These are phyloP conservation scores for Nymphaea thermarum DNA, from an alignment of 164 flowering plant species.

Conservation along the genomic window DNA sequence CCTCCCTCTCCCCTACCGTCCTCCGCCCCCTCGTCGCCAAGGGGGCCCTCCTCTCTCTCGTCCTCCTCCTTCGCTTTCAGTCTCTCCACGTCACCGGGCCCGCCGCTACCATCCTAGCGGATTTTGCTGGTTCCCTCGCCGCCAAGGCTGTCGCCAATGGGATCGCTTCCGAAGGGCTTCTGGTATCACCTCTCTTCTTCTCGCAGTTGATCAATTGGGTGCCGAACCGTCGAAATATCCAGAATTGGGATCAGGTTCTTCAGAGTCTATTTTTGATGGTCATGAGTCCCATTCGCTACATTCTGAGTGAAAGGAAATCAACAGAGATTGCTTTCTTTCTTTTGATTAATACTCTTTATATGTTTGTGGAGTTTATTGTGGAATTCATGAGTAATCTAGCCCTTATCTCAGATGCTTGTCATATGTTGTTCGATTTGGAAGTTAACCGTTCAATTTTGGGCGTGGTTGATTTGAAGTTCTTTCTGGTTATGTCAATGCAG, in stretches of 20 bases:
- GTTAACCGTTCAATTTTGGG: slow-evolving; percentile 73
- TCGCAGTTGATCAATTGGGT: slow-evolving; percentile 21
- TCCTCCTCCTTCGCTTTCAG: slow-evolving; percentile 78
- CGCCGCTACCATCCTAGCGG: slow-evolving; percentile 78
- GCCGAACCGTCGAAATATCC: slow-evolving; percentile 22
- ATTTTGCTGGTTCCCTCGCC: slow-evolving; percentile 56
- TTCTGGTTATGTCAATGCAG: slow-evolving; percentile 93
- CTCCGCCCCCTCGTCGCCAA: slow-evolving; percentile 29
- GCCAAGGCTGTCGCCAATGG: slow-evolving; percentile 30
- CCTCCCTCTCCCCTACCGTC: slow-evolving; percentile 13
- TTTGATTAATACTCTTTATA: slow-evolving; percentile 73
- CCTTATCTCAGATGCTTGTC: slow-evolving; percentile 98
- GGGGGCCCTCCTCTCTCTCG: slow-evolving; percentile 47
- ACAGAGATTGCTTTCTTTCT: slow-evolving; percentile 88
- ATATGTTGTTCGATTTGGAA: slow-evolving; percentile 98
- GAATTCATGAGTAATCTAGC: slow-evolving; percentile 98
- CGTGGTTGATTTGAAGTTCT: slow-evolving; percentile 96
- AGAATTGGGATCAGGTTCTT: slow-evolving; percentile 48
- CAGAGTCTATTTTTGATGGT: slow-evolving; percentile 30
- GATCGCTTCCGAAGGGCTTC: slow-evolving; percentile 21
- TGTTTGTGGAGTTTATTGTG: slow-evolving; percentile 92
- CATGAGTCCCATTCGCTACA: slow-evolving; percentile 64
- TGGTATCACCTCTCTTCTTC: slow-evolving; percentile 39
- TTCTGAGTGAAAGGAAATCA: slow-evolving; percentile 81
- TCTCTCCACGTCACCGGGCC: slow-evolving; percentile 81